phyloP scores from a whole-genome alignment of 176 grass and related monocot species.

The Alloteropsis semialata region DNA sequence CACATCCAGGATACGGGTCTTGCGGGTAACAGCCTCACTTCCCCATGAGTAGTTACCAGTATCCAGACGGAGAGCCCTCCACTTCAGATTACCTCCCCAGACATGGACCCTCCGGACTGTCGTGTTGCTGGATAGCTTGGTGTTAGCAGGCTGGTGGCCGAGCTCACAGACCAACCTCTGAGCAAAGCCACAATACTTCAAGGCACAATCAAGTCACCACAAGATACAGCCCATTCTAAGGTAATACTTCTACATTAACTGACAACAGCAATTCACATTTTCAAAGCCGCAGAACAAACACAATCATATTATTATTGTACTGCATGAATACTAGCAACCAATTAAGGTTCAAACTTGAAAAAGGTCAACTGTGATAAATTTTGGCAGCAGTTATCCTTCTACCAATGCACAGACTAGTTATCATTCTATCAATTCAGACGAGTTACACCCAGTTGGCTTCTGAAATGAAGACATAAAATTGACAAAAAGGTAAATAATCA shows the following conservation, averaged over 20 bases:
- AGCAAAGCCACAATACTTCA: neutral
- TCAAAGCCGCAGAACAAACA: neutral
- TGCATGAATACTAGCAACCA: neutral
- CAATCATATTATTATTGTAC: neutral
- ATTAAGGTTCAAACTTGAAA: neutral
- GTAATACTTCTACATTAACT: neutral
- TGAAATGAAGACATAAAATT: neutral
- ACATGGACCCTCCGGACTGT: constrained; percentile 49
- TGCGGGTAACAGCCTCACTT: constrained; percentile 39
- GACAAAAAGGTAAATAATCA: neutral
- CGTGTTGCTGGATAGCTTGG: constrained; percentile 46
- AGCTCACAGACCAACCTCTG: constrained; percentile 33
- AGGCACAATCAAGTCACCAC: neutral
- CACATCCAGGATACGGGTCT: constrained; percentile 44
- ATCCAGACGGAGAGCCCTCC: constrained; percentile 45
- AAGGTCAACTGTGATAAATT: neutral
- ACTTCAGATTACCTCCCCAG: constrained; percentile 41
- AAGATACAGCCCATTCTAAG: neutral
- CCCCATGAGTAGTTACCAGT: constrained; percentile 51
- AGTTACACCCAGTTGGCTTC: neutral
- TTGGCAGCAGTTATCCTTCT: neutral
- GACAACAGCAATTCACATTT: neutral
- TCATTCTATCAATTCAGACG: neutral
- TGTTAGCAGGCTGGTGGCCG: constrained; percentile 42
- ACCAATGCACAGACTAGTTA: neutral